Evolutionary conservation across 2,329 filamentous ascomycete genomes (phyloP).

Genomic region (Teratosphaeria nubilosa): DNA sequence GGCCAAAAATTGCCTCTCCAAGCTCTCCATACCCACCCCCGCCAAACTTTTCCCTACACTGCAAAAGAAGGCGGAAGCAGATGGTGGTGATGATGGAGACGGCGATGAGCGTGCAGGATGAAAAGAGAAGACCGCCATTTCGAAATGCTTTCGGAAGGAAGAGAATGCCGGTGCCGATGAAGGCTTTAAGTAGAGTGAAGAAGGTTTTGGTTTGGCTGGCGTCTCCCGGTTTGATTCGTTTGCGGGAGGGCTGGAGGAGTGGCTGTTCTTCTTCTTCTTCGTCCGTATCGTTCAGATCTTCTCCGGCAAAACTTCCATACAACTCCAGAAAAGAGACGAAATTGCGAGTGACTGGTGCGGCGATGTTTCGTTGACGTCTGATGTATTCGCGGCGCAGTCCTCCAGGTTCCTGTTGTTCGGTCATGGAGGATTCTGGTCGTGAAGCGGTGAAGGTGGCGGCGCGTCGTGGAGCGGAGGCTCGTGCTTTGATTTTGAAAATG

Average conservation of each 20-base stretch:
- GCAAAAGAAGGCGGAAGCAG: constrained; percentile 62
- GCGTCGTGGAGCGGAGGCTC: constrained; percentile 40
- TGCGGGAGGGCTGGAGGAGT: constrained; percentile 46
- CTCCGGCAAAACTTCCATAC: constrained; percentile 67
- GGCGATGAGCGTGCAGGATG: constrained; percentile 54
- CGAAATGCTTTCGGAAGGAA: constrained; percentile 70
- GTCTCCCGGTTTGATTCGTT: constrained; percentile 43
- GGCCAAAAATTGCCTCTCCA: constrained; percentile 55
- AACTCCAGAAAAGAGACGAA: constrained; percentile 69
- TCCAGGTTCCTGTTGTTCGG: constrained; percentile 33
- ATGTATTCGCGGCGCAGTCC: constrained; percentile 47
- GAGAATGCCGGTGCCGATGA: constrained; percentile 73
- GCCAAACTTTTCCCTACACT: constrained; percentile 53
- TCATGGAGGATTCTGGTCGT: neutral
- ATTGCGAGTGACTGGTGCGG: constrained; percentile 52
- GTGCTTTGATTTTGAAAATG: constrained; percentile 62
- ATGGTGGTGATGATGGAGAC: constrained; percentile 58
- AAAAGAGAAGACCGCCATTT: constrained; percentile 69
- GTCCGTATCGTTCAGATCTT: constrained; percentile 51
- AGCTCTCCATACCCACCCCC: constrained; percentile 66
- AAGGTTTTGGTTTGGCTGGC: constrained; percentile 63
- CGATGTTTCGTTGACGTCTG: constrained; percentile 32
- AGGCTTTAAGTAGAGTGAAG: constrained; percentile 69
- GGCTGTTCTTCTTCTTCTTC: constrained; percentile 56
- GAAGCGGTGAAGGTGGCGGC: constrained; percentile 56